Percentiles rank a stretch among this genome's conserved stretches.
These are phyloP conservation scores for Apiospora marii DNA, from an alignment of 2,329 filamentous ascomycete species.

Conservation along the genomic window DNA sequence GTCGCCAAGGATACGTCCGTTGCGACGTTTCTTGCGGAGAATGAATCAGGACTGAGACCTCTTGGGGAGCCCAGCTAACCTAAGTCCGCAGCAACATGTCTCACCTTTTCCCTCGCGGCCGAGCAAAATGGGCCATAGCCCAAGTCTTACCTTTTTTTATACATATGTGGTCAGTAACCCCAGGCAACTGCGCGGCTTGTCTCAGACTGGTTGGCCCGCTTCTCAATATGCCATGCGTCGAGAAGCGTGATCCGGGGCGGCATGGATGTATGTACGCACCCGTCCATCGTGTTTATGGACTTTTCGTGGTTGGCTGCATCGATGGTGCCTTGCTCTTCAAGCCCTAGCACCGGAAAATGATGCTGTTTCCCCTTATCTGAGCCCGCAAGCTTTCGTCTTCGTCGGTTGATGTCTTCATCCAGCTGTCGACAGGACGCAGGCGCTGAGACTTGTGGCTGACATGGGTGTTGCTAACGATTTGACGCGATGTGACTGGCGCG, in stretches of 20 bases:
- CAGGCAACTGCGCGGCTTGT: background rate
- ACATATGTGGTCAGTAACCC: background rate
- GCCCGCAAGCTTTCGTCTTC: too few species aligned
- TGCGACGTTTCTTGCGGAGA: background rate
- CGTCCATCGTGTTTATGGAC: background rate
- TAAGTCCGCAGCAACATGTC: background rate
- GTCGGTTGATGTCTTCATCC: background rate
- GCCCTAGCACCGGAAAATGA: background rate
- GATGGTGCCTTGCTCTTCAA: too few species aligned
- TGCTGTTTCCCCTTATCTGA: background rate
- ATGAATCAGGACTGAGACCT: background rate
- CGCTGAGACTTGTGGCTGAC: background rate
- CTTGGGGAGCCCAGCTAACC: background rate
- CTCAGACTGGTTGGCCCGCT: background rate
- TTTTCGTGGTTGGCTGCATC: background rate
- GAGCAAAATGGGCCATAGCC: background rate
- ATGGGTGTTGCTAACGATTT: too few species aligned
- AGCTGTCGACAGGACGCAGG: too few species aligned
- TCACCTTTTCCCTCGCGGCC: background rate
- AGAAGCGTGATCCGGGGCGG: background rate
- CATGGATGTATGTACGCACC: background rate
- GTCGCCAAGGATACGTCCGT: conserved; percentile 3
- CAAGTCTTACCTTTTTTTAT: background rate
- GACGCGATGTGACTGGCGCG: too few species aligned
- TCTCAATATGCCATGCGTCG: background rate